Evolutionary conservation across 2,329 filamentous ascomycete species (phyloP).

Genomic region (Teratosphaeriaceae sp.): DNA sequence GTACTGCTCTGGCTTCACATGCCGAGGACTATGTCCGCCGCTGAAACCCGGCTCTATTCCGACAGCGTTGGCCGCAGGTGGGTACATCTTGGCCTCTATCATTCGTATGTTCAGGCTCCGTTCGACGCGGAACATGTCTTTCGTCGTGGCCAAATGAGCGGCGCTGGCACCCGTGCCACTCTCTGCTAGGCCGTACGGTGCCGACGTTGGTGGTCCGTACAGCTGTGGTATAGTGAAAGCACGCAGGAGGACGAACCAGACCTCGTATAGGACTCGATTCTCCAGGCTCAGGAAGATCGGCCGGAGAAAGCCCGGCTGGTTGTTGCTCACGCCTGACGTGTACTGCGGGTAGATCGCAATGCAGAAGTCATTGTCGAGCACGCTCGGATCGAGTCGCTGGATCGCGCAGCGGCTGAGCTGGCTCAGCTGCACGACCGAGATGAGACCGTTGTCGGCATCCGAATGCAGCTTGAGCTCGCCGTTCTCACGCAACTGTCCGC

Average conservation of each 20-base stretch:
- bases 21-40: conserved; percentile 15
- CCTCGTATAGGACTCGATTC: conserved; percentile 84
- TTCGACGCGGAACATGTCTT: conserved; percentile 62
- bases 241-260: conserved; percentile 89
- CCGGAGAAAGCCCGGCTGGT: conserved; percentile 63
- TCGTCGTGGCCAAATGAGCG: conserved; percentile 30
- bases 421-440: conserved; percentile 79
- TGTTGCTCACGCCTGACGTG: conserved; percentile 61
- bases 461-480: conserved; percentile 88
- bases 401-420: conserved; percentile 85
- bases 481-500: conserved; percentile 89
- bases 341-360: conserved; percentile 96
- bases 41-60: conserved; percentile 17
- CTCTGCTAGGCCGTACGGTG: conserved; percentile 16
- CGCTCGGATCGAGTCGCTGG: conserved; percentile 82
- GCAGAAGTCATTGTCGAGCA: conserved; percentile 87
- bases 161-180: conserved; percentile 33
- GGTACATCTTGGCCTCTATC: conserved; percentile 54
- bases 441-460: conserved; percentile 72
- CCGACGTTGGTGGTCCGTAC: conserved; percentile 54
- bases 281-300: conserved; percentile 87
- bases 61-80: conserved; percentile 19
- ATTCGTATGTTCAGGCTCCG: conserved; percentile 53
- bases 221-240: conserved; percentile 90
- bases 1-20: conserved; percentile 35